phyloP scores from a whole-genome alignment of 1,284 basidiomycete species.

The Rhizoctonia solani region DNA sequence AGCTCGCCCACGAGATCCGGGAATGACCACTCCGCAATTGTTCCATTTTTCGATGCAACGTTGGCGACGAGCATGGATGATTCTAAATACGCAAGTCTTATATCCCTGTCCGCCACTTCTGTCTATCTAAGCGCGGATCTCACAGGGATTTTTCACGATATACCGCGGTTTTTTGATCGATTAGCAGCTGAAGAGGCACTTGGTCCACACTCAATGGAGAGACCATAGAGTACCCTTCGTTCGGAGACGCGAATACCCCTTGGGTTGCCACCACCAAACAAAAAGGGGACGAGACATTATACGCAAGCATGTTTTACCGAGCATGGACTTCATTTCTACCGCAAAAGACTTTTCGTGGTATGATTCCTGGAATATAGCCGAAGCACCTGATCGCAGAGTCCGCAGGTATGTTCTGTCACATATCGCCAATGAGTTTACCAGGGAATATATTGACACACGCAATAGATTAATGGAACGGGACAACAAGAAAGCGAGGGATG shows the following conservation, averaged over 20 bases:
- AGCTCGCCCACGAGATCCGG: constrained; percentile 53
- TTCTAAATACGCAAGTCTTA: constrained; percentile 60
- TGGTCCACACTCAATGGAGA: constrained; percentile 55
- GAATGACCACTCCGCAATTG: constrained; percentile 80
- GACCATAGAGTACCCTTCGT: constrained; percentile 68
- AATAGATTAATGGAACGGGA: constrained; percentile 90
- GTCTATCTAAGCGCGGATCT: neutral
- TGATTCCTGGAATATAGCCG: constrained; percentile 80
- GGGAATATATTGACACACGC: no score
- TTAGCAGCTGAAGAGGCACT: constrained; percentile 79
- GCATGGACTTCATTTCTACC: constrained; percentile 88
- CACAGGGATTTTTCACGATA: constrained; percentile 86
- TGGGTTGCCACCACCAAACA: constrained; percentile 58
- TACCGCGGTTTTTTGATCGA: constrained; percentile 89
- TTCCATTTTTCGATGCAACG: constrained; percentile 83
- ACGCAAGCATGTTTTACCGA: constrained; percentile 77
- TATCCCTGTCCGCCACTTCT: neutral
- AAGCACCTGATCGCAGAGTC: constrained; percentile 86
- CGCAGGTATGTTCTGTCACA: constrained; percentile 59
- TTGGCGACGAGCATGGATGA: constrained; percentile 77
- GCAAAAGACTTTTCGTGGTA: constrained; percentile 90
- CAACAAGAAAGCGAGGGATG: constrained; percentile 89
- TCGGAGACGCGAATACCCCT: constrained; percentile 78
- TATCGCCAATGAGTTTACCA: no score
- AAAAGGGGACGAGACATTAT: constrained; percentile 49